phyloP scores from a whole-genome alignment of 768 basidiomycete genomes.

The Leccinum olivaceopallidum region DNA sequence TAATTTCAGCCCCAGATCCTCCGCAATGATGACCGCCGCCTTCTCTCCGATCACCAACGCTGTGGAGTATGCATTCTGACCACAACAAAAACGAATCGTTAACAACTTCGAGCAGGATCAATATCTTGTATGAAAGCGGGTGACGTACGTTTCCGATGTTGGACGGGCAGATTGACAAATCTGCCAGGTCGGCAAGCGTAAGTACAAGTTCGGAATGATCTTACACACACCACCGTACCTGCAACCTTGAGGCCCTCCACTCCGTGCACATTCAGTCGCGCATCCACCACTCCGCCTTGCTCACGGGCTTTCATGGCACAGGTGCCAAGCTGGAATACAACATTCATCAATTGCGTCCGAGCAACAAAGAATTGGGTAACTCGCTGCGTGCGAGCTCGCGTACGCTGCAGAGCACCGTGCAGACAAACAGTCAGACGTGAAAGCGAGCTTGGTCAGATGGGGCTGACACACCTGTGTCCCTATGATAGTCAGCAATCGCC shows the following conservation, averaged over 20 bases:
- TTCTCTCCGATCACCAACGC: background rate
- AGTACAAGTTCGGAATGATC: background rate
- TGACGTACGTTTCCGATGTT: conserved; percentile 13
- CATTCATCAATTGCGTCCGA: background rate
- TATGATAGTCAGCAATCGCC: background rate
- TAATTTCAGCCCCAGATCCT: background rate
- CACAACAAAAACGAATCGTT: background rate
- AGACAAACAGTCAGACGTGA: background rate
- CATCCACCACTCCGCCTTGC: conserved; percentile 14
- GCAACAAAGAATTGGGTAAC: background rate
- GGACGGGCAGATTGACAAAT: conserved; percentile 8
- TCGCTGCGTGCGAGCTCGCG: background rate
- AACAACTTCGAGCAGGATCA: background rate
- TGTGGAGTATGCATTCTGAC: background rate
- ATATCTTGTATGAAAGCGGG: background rate
- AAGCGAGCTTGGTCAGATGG: background rate
- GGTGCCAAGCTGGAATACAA: conserved; percentile 36
- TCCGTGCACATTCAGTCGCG: conserved; percentile 16
- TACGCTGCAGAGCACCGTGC: background rate
- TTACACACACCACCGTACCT: conserved; percentile 4
- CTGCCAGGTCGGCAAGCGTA: background rate
- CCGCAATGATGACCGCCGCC: background rate
- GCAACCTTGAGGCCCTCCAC: conserved; percentile 17
- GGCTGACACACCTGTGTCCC: background rate
- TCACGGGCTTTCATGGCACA: conserved; percentile 57